phyloP scores from a whole-genome alignment of 176 grass and related monocot genomes.

The Raddia distichophylla region DNA sequence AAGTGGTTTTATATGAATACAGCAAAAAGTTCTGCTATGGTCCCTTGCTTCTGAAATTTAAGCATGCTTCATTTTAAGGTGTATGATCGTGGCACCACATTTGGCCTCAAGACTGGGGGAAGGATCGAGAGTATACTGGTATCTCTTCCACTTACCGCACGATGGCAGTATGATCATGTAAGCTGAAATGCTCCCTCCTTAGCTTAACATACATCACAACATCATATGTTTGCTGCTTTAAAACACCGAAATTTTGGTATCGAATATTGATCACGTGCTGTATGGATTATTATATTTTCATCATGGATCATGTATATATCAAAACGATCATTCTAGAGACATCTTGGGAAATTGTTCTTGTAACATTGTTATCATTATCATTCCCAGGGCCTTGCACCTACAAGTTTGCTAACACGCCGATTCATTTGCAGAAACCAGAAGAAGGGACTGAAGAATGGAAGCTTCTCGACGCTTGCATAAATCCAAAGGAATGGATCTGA shows the following conservation, averaged over 20 bases:
- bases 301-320: not conserved
- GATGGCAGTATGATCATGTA: conserved; percentile 99
- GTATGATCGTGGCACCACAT: conserved; percentile 95
- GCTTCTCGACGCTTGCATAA: conserved; percentile 92
- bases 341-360: not conserved
- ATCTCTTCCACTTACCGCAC: conserved; percentile 80
- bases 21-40: not conserved
- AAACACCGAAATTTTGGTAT: not conserved
- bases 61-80: conserved; percentile 52
- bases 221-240: too few relatives aligned
- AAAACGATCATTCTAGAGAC: not conserved
- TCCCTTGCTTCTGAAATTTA: not conserved
- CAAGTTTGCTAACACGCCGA: not conserved
- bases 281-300: not conserved
- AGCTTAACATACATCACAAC: not conserved
- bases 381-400: not conserved
- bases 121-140: conserved; percentile 98
- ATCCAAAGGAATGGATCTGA: conserved; percentile 94
- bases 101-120: conserved; percentile 94
- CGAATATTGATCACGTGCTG: not conserved
- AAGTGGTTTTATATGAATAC: conserved; percentile 25
- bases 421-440: conserved; percentile 69
- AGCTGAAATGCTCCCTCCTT: conserved; percentile 24
- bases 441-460: conserved; percentile 96
- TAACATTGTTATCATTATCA: not conserved